Evolutionary conservation across 257 asterid species (phyloP), one percentile per base, ranked within the genome.

Genomic region (Gentiana straminea): DNA sequence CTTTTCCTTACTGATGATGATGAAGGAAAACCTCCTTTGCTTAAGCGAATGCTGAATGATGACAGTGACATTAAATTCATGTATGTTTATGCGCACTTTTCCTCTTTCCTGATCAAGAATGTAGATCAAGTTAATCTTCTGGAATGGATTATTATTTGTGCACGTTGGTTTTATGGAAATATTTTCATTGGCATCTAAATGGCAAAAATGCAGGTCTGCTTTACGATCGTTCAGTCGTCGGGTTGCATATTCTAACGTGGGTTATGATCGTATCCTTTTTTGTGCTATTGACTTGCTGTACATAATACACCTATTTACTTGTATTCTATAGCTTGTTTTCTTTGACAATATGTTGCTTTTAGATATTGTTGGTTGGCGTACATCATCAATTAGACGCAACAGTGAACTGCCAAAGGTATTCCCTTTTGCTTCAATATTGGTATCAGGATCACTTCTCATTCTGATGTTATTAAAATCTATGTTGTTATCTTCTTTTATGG

Each of bases 361-460:
- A 92, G 99, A 88, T 76, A 88, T 92, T 63, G 99, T 92, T 51
- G 99, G 99, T 36, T 92, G 99, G 97, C 80, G 99, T 76, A 92
- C 99, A 58, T 86, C 99, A 13, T 92, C 97, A 52, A 86, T 92
- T 41, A 81, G 99, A 73, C 89, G 97, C 54, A 82, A 79, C 47
- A 81, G 69, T 70, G 97, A 92, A 71, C 77, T 92, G 66, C 99
- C 99, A 49, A 80, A 81, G 97, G 99, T 88, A 62, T 49, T 64
- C 9, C 59, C 47, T 67, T 55, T 54, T 47, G 46, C 52, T 45
- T 65, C 24, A 58, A n/a, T 45, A 47, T 36, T 60, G 58, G 50
- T 37, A 48, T 53, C 15, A 44, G 47, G 57, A 37, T 62, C 36
- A 15, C 53, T 62, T 55, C 54, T 52, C 38, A 58, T 34, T 49